Percentiles rank a stretch among this genome's conserved stretches.
phyloP scores from a whole-genome alignment of 345 rosid species.

The Cardiospermum halicacabum region DNA sequence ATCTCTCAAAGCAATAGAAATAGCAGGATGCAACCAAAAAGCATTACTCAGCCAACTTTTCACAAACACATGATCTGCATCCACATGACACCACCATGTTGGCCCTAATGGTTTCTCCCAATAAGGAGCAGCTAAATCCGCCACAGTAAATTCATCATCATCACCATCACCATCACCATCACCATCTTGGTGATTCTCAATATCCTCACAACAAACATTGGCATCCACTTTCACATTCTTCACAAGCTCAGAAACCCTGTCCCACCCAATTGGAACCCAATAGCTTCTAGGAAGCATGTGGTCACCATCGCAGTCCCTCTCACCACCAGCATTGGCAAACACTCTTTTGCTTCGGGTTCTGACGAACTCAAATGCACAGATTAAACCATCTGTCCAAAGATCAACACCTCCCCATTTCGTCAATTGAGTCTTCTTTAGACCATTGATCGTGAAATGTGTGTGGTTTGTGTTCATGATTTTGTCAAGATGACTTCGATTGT shows the following conservation, averaged over 20 bases:
- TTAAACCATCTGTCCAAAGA: slow-evolving; percentile 57
- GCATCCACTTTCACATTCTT: slow-evolving; percentile 38
- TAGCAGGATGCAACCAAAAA: slow-evolving; percentile 59
- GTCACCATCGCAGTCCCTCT: too few relatives aligned
- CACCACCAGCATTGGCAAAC: too few relatives aligned
- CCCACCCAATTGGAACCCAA: slow-evolving; percentile 64
- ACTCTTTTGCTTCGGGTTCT: slow-evolving; percentile 22
- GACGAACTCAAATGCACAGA: slow-evolving; percentile 52
- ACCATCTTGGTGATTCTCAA: slow-evolving; percentile 23
- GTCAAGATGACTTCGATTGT: too few relatives aligned
- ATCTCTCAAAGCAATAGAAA: slow-evolving; percentile 43
- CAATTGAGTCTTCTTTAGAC: slow-evolving; percentile 14
- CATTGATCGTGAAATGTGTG: neutral
- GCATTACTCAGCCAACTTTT: slow-evolving; percentile 44
- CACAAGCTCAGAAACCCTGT: slow-evolving; percentile 44
- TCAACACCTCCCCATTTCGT: slow-evolving; percentile 22
- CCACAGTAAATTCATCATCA: slow-evolving; percentile 39
- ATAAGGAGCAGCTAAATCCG: slow-evolving; percentile 55
- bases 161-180: too few relatives aligned
- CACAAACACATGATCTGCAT: slow-evolving; percentile 39
- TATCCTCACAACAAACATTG: slow-evolving; percentile 32
- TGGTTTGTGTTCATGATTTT: neutral
- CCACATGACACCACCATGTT: slow-evolving; percentile 68
- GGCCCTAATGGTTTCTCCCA: slow-evolving; percentile 56
- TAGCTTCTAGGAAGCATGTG: slow-evolving; percentile 23